Conservation (phyloP, 164 flowering plant genomes). For the Aristolochia fimbriata region DNA sequence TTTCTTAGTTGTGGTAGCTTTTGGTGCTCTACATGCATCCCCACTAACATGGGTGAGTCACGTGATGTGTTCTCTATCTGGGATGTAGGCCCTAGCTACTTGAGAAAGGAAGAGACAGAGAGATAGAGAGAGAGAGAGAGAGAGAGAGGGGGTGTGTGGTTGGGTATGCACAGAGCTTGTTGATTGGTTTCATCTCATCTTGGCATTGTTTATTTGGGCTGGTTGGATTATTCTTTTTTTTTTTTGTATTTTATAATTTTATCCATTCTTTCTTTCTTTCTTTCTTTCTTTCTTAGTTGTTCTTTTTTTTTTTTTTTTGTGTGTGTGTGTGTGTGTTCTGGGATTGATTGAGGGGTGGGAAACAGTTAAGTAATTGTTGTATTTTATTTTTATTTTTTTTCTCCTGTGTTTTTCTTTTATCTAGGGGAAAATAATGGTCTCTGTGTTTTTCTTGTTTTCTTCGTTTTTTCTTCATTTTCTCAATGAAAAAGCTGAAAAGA, state of each 20-base stretch:
- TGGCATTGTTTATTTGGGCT: neutral
- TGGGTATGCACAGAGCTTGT: neutral
- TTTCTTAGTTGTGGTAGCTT: neutral
- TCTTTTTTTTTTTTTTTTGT: neutral
- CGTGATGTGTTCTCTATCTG: conserved; percentile 2
- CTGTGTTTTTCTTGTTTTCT: neutral
- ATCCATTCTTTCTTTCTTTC: neutral
- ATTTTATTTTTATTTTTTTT: neutral
- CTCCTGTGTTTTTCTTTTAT: too few relatives aligned
- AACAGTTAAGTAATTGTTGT: neutral
- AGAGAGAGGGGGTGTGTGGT: neutral
- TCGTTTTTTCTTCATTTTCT: neutral
- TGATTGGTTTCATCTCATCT: neutral
- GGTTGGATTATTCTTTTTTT: neutral
- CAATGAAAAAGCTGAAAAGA: neutral
- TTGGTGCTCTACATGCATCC: neutral
- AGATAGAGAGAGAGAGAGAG: neutral
- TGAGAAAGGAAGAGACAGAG: neutral
- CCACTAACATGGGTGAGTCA: conserved; percentile 7
- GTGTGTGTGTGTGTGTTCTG: too few relatives aligned
- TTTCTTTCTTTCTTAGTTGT: neutral
- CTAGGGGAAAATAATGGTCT: conserved; percentile 1
- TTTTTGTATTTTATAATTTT: neutral
- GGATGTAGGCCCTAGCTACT: neutral
- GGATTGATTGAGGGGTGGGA: too few relatives aligned